Conservation (phyloP, 768 basidiomycete genomes). For the Serendipita vermifera region DNA sequence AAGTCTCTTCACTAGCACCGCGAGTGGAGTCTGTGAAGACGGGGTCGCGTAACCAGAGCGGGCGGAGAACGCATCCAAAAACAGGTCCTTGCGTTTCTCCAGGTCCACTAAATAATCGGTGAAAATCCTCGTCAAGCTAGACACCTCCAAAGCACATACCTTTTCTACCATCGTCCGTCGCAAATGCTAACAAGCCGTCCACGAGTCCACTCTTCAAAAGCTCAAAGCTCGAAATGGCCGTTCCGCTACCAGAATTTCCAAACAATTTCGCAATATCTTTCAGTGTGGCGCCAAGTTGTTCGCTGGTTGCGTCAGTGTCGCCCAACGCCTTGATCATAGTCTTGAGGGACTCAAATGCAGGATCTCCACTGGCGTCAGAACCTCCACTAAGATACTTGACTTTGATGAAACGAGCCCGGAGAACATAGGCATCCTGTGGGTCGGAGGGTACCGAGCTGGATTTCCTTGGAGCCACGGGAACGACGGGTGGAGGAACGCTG, state of each 20-base stretch:
- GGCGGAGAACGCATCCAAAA: conserved; percentile 64
- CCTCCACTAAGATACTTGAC: conserved; percentile 51
- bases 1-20: conserved; percentile 81
- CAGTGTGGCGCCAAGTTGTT: conserved; percentile 46
- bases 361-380: conserved; percentile 38
- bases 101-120: conserved; percentile 38
- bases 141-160: conserved; percentile 29
- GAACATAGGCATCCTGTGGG: conserved; percentile 80
- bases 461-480: conserved; percentile 29
- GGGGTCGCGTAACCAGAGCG: conserved; percentile 30
- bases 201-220: conserved; percentile 87
- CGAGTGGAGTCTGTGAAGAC: conserved; percentile 44
- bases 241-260: conserved; percentile 36
- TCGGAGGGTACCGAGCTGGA: conserved; percentile 55
- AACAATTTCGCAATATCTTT: conserved; percentile 73
- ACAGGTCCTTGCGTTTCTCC: conserved; percentile 54
- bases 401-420: conserved; percentile 81
- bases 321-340: conserved; percentile 52
- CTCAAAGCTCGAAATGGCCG: conserved; percentile 90
- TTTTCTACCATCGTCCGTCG: conserved; percentile 50
- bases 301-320: conserved; percentile 42
- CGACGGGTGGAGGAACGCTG: conserved; percentile 18
- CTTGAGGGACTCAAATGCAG: conserved; percentile 41
- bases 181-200: conserved; percentile 70
- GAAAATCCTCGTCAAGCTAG: conserved; percentile 12